Percentiles rank a stretch among this genome's conserved stretches.
These are phyloP conservation scores for Scheffersomyces spartinae DNA, from an alignment of 805 yeast genomes.

Conservation along the genomic window DNA sequence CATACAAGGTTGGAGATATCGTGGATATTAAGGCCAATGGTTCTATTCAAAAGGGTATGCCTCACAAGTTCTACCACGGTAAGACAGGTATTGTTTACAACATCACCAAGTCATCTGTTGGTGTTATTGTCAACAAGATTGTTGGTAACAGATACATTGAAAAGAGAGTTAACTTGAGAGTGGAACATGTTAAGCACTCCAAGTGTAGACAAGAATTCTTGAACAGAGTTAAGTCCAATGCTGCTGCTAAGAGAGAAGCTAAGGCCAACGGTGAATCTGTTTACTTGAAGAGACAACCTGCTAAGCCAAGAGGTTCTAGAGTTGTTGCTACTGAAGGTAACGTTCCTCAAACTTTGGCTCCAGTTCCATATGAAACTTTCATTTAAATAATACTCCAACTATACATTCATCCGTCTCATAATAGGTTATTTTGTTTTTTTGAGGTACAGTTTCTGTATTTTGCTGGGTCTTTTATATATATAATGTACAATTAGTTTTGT, in stretches of 20 bases:
- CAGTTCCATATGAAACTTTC: constrained; percentile 99
- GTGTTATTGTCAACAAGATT: constrained; percentile 96
- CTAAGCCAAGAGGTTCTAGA: constrained; percentile 90
- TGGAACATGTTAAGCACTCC: constrained; percentile 99
- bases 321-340: constrained; percentile 71
- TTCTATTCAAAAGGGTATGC: constrained; percentile 99
- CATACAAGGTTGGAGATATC: constrained; percentile 98
- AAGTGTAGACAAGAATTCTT: constrained; percentile 99
- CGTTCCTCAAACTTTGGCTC: constrained; percentile 95
- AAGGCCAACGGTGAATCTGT: constrained; percentile 87
- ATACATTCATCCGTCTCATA: too few relatives aligned
- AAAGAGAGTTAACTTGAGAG: constrained; percentile 97
- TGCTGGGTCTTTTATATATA: too few relatives aligned
- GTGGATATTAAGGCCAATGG: constrained; percentile 99
- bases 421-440: too few relatives aligned
- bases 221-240: constrained; percentile 96
- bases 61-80: constrained; percentile 99
- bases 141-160: constrained; percentile 98
- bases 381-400: too few relatives aligned
- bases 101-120: constrained; percentile 97
- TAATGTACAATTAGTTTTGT: too few relatives aligned
- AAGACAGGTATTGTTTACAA: constrained; percentile 99
- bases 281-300: constrained; percentile 96
- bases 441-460: too few relatives aligned
- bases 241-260: constrained; percentile 88